A percentile compares a stretch with the other conserved stretches of the same genome.
Evolutionary conservation across 2,329 filamentous ascomycete genomes (phyloP).

Genomic region (Monosporascus sp.): DNA sequence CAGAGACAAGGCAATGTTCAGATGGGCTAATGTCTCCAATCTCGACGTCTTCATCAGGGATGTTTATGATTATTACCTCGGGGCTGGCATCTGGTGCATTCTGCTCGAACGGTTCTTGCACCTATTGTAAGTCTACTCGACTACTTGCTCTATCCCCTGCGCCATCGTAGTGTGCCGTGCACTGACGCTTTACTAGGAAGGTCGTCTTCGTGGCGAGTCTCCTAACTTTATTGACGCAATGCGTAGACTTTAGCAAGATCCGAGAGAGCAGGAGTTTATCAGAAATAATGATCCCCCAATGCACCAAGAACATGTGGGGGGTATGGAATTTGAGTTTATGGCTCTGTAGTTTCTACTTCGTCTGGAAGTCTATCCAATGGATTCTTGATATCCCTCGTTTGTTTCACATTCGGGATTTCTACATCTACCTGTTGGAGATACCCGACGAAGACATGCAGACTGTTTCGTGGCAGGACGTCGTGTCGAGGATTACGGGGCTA

Average conservation of each 20-base stretch:
- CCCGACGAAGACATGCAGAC: conserved; percentile 84
- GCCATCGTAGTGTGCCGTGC: conserved; percentile 3
- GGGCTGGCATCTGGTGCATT: conserved; percentile 81
- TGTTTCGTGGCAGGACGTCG: conserved; percentile 88
- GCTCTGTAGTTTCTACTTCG: conserved; percentile 80
- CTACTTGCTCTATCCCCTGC: not conserved
- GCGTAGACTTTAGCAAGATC: conserved; percentile 76
- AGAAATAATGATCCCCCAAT: conserved; percentile 62
- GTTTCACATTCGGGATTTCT: conserved; percentile 78
- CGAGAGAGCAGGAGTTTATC: conserved; percentile 53
- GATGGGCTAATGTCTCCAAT: conserved; percentile 88
- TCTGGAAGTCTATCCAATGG: conserved; percentile 72
- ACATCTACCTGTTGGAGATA: conserved; percentile 73
- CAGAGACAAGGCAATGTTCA: conserved; percentile 79
- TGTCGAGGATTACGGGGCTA: conserved; percentile 76
- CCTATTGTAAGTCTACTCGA: conserved; percentile 53
- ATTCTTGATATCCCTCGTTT: conserved; percentile 69
- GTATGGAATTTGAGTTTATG: conserved; percentile 74
- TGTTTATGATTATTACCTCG: conserved; percentile 81
- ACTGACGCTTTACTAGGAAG: conserved; percentile 45
- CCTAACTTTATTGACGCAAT: conserved; percentile 77
- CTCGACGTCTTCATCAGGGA: conserved; percentile 80
- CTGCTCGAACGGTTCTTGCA: conserved; percentile 65
- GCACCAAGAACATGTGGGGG: conserved; percentile 69
- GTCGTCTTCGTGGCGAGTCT: conserved; percentile 78